These are phyloP conservation scores for Jacaranda mimosifolia DNA, from an alignment of 257 asterid species.

Conservation along the genomic window DNA sequence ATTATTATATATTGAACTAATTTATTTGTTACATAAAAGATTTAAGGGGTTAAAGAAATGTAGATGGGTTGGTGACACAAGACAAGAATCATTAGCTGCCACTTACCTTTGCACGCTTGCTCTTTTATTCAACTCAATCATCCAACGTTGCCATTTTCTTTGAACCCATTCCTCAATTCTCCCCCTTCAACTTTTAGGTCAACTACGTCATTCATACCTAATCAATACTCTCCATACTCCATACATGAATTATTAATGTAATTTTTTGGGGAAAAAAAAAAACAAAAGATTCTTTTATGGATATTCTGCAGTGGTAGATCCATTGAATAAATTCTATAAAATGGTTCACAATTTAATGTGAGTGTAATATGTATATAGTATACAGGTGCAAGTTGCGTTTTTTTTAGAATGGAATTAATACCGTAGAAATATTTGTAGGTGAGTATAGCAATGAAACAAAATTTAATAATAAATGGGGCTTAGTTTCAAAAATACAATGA, in stretches of 20 bases:
- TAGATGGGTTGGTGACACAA: slow-evolving; percentile 37
- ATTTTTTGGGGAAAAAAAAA: too few relatives aligned
- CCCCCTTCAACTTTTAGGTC: slow-evolving; percentile 2
- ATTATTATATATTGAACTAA: background rate
- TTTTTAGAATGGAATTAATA: too few relatives aligned
- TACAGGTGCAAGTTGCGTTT: too few relatives aligned
- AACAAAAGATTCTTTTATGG: too few relatives aligned
- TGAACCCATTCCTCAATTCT: background rate
- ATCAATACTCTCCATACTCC: background rate
- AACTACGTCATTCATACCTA: slow-evolving; percentile 13
- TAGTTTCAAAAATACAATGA: too few relatives aligned
- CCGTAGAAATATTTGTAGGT: too few relatives aligned
- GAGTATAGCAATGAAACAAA: too few relatives aligned
- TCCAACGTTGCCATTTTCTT: slow-evolving; percentile 1
- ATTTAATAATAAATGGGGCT: too few relatives aligned
- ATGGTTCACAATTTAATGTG: too few relatives aligned
- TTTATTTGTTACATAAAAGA: background rate
- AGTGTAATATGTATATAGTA: too few relatives aligned
- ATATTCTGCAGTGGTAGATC: too few relatives aligned
- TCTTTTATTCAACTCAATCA: slow-evolving; percentile 31
- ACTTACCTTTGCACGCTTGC: slow-evolving; percentile 54
- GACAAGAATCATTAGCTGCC: slow-evolving; percentile 52
- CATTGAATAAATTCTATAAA: too few relatives aligned
- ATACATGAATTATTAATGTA: background rate
- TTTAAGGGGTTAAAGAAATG: slow-evolving; percentile 2